Evolutionary conservation across 2,329 filamentous ascomycete genomes (phyloP).

Genomic region (Neonectria coccinea): DNA sequence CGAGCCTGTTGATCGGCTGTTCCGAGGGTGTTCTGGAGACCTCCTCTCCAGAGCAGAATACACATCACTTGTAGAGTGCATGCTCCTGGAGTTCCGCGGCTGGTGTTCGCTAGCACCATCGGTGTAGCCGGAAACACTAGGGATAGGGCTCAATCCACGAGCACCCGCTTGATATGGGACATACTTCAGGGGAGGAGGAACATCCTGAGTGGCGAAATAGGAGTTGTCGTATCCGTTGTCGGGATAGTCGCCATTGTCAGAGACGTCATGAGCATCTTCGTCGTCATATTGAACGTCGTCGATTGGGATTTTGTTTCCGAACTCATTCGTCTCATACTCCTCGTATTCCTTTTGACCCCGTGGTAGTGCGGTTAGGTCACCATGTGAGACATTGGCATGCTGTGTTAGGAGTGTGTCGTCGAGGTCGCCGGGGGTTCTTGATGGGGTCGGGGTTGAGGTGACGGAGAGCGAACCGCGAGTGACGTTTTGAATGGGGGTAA

Average conservation of each 20-base stretch:
- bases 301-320: slow-evolving; percentile 55
- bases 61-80: slow-evolving; percentile 62
- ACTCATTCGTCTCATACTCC: slow-evolving; percentile 62
- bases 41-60: slow-evolving; percentile 73
- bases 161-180: slow-evolving; percentile 76
- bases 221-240: slow-evolving; percentile 57
- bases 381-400: slow-evolving; percentile 73
- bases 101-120: slow-evolving; percentile 73
- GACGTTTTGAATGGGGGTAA: slow-evolving; percentile 72
- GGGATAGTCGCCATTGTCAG: slow-evolving; percentile 53
- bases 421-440: slow-evolving; percentile 63
- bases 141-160: slow-evolving; percentile 86
- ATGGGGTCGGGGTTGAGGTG: slow-evolving; percentile 72
- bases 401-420: slow-evolving; percentile 74
- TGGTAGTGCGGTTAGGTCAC: slow-evolving; percentile 67
- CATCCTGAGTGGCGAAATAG: slow-evolving; percentile 71
- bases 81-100: slow-evolving; percentile 68
- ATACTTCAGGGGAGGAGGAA: slow-evolving; percentile 73
- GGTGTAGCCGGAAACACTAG: slow-evolving; percentile 89
- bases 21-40: slow-evolving; percentile 54
- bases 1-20: slow-evolving; percentile 51
- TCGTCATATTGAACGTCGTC: slow-evolving; percentile 61
- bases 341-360: slow-evolving; percentile 58
- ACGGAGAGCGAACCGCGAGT: slow-evolving; percentile 70
- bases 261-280: slow-evolving; percentile 50